Evolutionary conservation across 2,329 filamentous ascomycete species (phyloP).

Genomic region (Fusarium pseudoanthophilum): DNA sequence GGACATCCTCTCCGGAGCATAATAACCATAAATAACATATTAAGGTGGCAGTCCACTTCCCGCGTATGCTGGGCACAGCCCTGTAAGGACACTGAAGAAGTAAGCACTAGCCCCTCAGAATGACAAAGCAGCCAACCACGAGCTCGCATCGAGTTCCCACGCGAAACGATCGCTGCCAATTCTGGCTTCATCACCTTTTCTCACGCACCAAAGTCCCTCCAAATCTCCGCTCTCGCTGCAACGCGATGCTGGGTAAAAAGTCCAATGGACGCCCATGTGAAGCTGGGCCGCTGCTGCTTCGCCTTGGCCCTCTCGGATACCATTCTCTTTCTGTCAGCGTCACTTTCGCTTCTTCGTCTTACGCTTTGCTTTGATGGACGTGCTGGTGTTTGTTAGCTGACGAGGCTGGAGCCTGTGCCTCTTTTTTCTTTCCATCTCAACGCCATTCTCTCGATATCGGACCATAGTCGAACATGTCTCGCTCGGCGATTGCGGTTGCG

Average conservation of each 20-base stretch:
- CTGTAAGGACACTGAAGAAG: neutral
- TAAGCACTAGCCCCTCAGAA: slow-evolving; percentile 20
- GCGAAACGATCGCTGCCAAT: slow-evolving; percentile 11
- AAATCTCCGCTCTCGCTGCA: neutral
- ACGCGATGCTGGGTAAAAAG: slow-evolving; percentile 2
- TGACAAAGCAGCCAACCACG: neutral
- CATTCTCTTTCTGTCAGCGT: slow-evolving; percentile 1
- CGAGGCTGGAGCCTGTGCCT: neutral
- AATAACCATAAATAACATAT: neutral
- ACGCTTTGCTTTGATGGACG: slow-evolving; percentile 7
- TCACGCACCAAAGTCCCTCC: slow-evolving; percentile 11
- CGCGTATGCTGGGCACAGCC: neutral
- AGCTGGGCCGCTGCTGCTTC: neutral
- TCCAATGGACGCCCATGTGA: neutral
- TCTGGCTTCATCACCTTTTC: neutral
- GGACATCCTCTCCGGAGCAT: neutral
- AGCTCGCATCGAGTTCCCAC: neutral
- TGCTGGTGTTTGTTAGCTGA: neutral
- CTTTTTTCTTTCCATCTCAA: neutral
- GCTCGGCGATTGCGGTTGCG: neutral
- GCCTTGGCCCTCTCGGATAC: neutral
- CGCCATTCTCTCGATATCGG: neutral
- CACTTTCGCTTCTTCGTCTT: neutral
- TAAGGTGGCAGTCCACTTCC: neutral
- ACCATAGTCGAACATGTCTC: slow-evolving; percentile 1